phyloP scores from a whole-genome alignment of 2,329 filamentous ascomycete species.

The Alternaria alternata region DNA sequence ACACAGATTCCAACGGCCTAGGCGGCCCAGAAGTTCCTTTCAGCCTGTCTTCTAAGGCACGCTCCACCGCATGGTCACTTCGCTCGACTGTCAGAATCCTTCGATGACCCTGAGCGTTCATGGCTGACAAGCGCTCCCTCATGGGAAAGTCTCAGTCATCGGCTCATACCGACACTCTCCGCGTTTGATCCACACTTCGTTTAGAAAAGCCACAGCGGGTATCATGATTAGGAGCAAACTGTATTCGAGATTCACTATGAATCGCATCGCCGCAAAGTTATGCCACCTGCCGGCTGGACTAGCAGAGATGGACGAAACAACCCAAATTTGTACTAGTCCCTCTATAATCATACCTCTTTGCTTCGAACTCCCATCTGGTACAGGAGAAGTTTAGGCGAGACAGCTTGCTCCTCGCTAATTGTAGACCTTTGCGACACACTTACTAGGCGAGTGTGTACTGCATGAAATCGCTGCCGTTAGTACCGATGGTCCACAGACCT shows the following conservation, averaged over 20 bases:
- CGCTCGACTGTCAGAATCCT: slow-evolving; percentile 22
- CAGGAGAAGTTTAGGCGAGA: slow-evolving; percentile 27
- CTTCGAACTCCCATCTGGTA: slow-evolving; percentile 33
- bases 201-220: slow-evolving; percentile 18
- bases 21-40: slow-evolving; percentile 25
- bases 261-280: slow-evolving; percentile 24
- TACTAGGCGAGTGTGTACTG: slow-evolving; percentile 23
- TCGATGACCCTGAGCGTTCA: slow-evolving; percentile 10
- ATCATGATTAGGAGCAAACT: slow-evolving; percentile 14
- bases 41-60: slow-evolving; percentile 32
- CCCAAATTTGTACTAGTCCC: slow-evolving; percentile 29
- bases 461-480: slow-evolving; percentile 35
- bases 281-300: slow-evolving; percentile 35
- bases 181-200: slow-evolving; percentile 20
- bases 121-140: slow-evolving; percentile 13
- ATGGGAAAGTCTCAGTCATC: slow-evolving; percentile 24
- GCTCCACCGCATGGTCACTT: slow-evolving; percentile 23
- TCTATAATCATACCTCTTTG: slow-evolving; percentile 25
- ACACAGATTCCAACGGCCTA: slow-evolving; percentile 23
- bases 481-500: slow-evolving; percentile 37
- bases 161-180: slow-evolving; percentile 20
- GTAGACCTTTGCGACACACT: slow-evolving; percentile 28
- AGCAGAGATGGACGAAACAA: slow-evolving; percentile 40
- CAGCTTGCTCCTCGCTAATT: slow-evolving; percentile 26
- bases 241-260: slow-evolving; percentile 33